Evolutionary conservation across 371 early-diverging fungal genomes (phyloP).

Genomic region (Vairimorpha necatrix): DNA sequence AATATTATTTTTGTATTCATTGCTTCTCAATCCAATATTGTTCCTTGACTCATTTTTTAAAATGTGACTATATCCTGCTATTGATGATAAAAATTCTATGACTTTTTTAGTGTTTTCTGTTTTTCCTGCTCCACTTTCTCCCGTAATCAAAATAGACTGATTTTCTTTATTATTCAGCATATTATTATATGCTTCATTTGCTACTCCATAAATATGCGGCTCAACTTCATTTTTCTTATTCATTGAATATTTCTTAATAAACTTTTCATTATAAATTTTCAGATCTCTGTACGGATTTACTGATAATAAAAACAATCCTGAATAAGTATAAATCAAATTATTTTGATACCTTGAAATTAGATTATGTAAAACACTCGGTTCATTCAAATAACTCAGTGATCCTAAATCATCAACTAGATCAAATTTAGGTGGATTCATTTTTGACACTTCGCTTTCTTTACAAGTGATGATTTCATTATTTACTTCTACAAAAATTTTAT

Average conservation of each 20-base stretch:
- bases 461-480: constrained; percentile 69
- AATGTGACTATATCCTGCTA: constrained; percentile 67
- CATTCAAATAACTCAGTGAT: constrained; percentile 86
- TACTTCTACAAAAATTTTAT: constrained; percentile 70
- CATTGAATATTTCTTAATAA: constrained; percentile 46
- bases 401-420: constrained; percentile 96
- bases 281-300: constrained; percentile 93
- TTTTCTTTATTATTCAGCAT: constrained; percentile 85
- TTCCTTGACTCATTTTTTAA: constrained; percentile 48
- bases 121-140: constrained; percentile 99
- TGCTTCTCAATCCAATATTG: constrained; percentile 19
- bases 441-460: constrained; percentile 72
- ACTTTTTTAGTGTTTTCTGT: constrained; percentile 98
- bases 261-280: constrained; percentile 73
- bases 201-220: constrained; percentile 90
- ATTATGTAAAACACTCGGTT: constrained; percentile 93
- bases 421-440: constrained; percentile 97
- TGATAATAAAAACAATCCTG: constrained; percentile 93
- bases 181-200: constrained; percentile 84
- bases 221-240: constrained; percentile 78
- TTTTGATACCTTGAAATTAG: constrained; percentile 78
- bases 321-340: constrained; percentile 93
- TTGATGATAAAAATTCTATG: constrained; percentile 88
- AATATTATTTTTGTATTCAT: neutral
- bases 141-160: constrained; percentile 96